Percentiles rank a stretch among this genome's conserved stretches.
Conservation (phyloP, 1,139 yeast genomes). For the Suhomyces bolitotheri region DNA sequence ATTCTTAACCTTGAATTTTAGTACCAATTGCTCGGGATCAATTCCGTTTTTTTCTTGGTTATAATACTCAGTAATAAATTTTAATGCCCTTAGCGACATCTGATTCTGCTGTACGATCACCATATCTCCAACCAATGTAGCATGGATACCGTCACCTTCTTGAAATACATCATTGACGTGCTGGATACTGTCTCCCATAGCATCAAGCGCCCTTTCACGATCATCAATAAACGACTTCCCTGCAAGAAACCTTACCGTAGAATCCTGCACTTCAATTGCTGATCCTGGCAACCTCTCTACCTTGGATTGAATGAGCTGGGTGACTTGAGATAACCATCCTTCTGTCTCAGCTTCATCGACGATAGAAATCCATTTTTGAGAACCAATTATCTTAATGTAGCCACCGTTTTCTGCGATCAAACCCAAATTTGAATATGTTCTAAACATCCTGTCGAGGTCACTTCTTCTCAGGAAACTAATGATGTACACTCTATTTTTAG, state of each 20-base stretch:
- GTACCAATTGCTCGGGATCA: constrained; percentile 22
- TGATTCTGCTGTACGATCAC: constrained; percentile 67
- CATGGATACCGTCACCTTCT: constrained; percentile 60
- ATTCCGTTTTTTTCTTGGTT: constrained; percentile 21
- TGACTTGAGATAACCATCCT: constrained; percentile 63
- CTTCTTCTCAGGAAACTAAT: constrained; percentile 63
- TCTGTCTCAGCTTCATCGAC: constrained; percentile 52
- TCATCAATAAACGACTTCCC: constrained; percentile 63
- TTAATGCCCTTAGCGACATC: constrained; percentile 53
- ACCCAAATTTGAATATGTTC: constrained; percentile 70
- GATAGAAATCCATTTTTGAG: constrained; percentile 64
- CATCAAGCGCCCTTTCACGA: constrained; percentile 60
- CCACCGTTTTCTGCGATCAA: constrained; percentile 91
- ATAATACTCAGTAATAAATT: constrained; percentile 43
- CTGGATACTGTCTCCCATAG: constrained; percentile 83
- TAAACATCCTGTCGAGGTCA: constrained; percentile 66
- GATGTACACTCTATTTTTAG: constrained; percentile 67
- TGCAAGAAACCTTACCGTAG: constrained; percentile 73
- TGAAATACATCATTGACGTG: constrained; percentile 79
- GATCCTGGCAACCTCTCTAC: constrained; percentile 83
- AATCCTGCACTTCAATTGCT: constrained; percentile 68
- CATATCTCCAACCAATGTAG: constrained; percentile 66
- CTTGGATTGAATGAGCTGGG: constrained; percentile 62
- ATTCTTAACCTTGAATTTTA: constrained; percentile 24
- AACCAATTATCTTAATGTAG: constrained; percentile 55